These are phyloP conservation scores for Termitomyces eurrhizus DNA, from an alignment of 768 basidiomycete species.

Conservation along the genomic window DNA sequence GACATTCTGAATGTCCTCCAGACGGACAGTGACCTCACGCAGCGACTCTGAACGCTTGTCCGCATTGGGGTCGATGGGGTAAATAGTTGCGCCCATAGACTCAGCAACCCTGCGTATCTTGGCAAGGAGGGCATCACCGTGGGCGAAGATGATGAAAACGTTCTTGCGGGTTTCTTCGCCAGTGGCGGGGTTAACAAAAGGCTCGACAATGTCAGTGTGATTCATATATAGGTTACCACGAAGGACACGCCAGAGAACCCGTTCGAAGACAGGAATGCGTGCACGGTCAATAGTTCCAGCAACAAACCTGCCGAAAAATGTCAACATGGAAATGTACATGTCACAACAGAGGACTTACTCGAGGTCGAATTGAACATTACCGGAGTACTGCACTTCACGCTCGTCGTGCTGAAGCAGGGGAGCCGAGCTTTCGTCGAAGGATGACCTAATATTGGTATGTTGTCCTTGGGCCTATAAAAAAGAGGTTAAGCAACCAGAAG, in stretches of 20 bases:
- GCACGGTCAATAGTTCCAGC: conserved; percentile 94
- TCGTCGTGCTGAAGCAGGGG: conserved; percentile 93
- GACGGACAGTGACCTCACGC: conserved; percentile 78
- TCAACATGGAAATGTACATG: neutral
- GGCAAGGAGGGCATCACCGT: conserved; percentile 85
- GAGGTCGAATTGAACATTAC: conserved; percentile 71
- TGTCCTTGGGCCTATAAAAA: conserved; percentile 66
- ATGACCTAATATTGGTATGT: conserved; percentile 76
- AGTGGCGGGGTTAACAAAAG: conserved; percentile 85
- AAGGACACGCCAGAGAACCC: conserved; percentile 96
- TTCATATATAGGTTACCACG: conserved; percentile 99
- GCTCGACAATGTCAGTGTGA: conserved; percentile 90
- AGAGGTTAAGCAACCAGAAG: conserved; percentile 7
- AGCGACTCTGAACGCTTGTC: conserved; percentile 91
- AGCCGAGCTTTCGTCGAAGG: conserved; percentile 88
- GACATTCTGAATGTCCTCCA: conserved; percentile 89
- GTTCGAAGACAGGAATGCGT: conserved; percentile 90
- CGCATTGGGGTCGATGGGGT: conserved; percentile 92
- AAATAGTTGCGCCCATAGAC: conserved; percentile 97
- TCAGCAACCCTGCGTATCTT: conserved; percentile 99
- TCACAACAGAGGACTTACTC: conserved; percentile 51
- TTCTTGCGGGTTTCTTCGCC: conserved; percentile 90
- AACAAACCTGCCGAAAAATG: conserved; percentile 63
- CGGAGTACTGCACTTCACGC: conserved; percentile 59
- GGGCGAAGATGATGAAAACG: conserved; percentile 99